Base-by-base conservation (phyloP, 2,329 filamentous ascomycete species). In the Elsinoe fawcettii region DNA sequence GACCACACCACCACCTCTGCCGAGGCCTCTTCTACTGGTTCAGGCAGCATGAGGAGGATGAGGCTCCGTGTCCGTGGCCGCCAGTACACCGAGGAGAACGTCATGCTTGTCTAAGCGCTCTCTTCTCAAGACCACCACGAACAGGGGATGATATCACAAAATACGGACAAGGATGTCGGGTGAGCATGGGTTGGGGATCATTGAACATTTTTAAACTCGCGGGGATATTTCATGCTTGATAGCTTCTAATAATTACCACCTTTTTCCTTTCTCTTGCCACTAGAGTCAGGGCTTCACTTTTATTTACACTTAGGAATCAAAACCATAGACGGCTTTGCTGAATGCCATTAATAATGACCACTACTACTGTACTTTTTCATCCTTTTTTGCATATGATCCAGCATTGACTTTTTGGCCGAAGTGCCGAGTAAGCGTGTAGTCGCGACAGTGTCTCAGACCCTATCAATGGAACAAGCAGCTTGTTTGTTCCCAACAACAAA, bases 161-260 rank as follows among this genome's bases (percentile, higher is more conserved):
- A 5, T 4, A 37, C 34, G 14, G 34, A 37, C 9, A 37, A 14
- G 3, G 34, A n/a, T 37, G 34, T n/a, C 27, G 27, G 9, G 16
- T 46, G 9, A 23, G 20, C 18, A 20, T n/a, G n/a, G 22, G 41
- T 23, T 46, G 20, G 41, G 41, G 9, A 46, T 46, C 22, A 46
- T 46, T 46, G 41, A 20, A 23, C 25, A 14, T 46, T 7, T 25
- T 46, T 23, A 12, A n/a, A n/a, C 7, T 25, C 23, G 39, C 41
- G 41, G 20, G 41, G 25, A 6, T 9, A 12, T 46, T 46, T 23
- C 20, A 18, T 18, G 20, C 14, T 46, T 46, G 20, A 46, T 46
- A 46, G 41, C 20, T 46, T 46, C 41, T 46, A 46, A 46, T 46
- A 46, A 46, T 46, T 46, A 46, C 41, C 41, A 18, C n/a, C 25